Evolutionary conservation across 148 eudicot genomes (phyloP).

Genomic region (Suaeda aralocaspica): DNA sequence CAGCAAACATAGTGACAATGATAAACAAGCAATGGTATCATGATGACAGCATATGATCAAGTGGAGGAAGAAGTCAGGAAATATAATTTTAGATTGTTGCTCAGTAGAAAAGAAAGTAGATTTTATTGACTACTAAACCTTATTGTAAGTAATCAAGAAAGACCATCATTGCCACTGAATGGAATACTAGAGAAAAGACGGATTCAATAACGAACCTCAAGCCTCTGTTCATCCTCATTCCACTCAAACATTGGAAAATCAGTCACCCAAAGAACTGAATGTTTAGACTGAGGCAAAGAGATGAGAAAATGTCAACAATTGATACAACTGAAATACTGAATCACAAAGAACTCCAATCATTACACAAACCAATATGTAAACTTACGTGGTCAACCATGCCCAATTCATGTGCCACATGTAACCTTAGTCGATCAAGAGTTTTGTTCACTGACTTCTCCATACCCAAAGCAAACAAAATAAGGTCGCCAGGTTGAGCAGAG

Average conservation of each 20-base stretch:
- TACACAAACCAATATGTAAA: slow-evolving; percentile 2
- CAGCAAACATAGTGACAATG: too few species aligned
- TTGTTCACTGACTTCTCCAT: slow-evolving; percentile 60
- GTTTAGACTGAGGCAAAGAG: slow-evolving; percentile 47
- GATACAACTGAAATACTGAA: background rate
- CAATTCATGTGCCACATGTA: slow-evolving; percentile 65
- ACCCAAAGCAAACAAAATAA: slow-evolving; percentile 88
- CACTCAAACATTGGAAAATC: slow-evolving; percentile 99
- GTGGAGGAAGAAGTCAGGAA: background rate
- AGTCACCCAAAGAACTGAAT: slow-evolving; percentile 90
- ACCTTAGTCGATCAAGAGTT: slow-evolving; percentile 74
- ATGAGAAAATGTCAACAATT: slow-evolving; percentile 4
- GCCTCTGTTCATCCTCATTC: slow-evolving; percentile 81
- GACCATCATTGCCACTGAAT: background rate
- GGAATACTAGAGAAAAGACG: background rate
- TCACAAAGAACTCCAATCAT: slow-evolving; percentile 13
- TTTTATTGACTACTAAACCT: background rate
- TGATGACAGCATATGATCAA: background rate
- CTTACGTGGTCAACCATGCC: slow-evolving; percentile 83
- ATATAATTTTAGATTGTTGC: too few species aligned
- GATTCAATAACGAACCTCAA: slow-evolving; percentile 60
- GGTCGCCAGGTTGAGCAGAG: slow-evolving; percentile 66
- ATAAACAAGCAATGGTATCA: too few species aligned
- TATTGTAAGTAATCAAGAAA: background rate
- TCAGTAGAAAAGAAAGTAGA: background rate